Conservation (phyloP, 176 grass and related monocot genomes). For the Hyparrhenia diplandra region DNA sequence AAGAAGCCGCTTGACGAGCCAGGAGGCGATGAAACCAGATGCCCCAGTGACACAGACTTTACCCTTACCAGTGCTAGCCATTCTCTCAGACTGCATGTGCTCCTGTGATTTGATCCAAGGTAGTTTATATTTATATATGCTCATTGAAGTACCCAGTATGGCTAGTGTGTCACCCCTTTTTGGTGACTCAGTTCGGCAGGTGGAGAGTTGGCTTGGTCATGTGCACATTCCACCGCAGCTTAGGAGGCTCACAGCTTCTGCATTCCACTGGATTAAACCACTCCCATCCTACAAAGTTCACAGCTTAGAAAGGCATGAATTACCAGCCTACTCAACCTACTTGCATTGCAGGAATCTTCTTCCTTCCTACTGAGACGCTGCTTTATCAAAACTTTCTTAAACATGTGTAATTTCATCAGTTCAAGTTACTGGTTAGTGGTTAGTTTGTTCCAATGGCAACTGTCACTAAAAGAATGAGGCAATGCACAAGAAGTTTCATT, state of each 20-base stretch:
- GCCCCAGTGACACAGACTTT: conserved; percentile 87
- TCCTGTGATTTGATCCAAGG: conserved; percentile 15
- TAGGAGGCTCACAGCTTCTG: conserved; percentile 30
- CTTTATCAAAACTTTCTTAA: not conserved
- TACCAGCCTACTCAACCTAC: not conserved
- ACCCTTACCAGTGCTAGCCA: conserved; percentile 36
- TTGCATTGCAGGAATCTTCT: not conserved
- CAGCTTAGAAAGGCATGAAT: conserved; percentile 4
- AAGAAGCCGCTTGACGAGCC: conserved; percentile 80
- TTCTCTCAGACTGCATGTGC: conserved; percentile 28
- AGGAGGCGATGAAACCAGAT: conserved; percentile 79
- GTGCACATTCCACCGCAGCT: not conserved
- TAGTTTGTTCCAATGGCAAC: not conserved
- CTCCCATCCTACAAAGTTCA: conserved; percentile 6
- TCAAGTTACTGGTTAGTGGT: not conserved
- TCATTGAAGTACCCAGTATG: not conserved
- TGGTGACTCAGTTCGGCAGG: conserved; percentile 24
- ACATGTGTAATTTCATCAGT: not conserved
- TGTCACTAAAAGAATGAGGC: not conserved
- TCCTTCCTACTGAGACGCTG: not conserved
- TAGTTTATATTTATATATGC: conserved; percentile 7
- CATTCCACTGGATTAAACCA: conserved; percentile 6
- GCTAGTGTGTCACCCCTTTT: conserved; percentile 23
- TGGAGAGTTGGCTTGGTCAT: conserved; percentile 19
- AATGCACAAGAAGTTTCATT: conserved; percentile 17